Percentiles rank a stretch among this genome's conserved stretches.
phyloP scores from a whole-genome alignment of 106 monocot species.

The Alisma plantagoaquatica region DNA sequence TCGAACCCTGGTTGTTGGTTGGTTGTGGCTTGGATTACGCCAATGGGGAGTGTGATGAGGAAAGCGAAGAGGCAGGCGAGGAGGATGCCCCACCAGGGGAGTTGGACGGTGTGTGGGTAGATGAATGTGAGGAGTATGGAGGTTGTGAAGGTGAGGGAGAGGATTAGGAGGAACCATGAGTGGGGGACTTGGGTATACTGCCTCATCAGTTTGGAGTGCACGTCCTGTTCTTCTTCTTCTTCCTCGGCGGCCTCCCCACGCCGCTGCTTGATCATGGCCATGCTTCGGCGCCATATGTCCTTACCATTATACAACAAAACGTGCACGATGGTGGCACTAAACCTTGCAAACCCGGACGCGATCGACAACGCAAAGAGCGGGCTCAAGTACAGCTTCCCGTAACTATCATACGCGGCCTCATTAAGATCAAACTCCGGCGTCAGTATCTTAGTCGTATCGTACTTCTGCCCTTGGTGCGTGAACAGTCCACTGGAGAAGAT shows the following conservation, averaged over 20 bases:
- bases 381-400: conserved; percentile 74
- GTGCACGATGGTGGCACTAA: conserved; percentile 64
- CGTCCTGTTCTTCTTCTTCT: conserved; percentile 36
- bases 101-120: conserved; percentile 70
- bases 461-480: conserved; percentile 46
- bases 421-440: conserved; percentile 59
- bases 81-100: conserved; percentile 92
- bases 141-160: conserved; percentile 40
- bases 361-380: conserved; percentile 77
- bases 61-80: conserved; percentile 73
- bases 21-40: conserved; percentile 86
- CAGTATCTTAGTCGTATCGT: conserved; percentile 62
- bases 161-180: conserved; percentile 77
- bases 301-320: conserved; percentile 72
- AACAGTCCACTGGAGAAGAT: conserved; percentile 89
- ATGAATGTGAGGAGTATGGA: conserved; percentile 61
- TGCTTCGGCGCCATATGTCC: conserved; percentile 89
- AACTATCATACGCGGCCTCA: conserved; percentile 61
- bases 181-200: conserved; percentile 76
- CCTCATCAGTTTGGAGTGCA: conserved; percentile 76
- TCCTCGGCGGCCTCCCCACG: too few species aligned
- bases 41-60: conserved; percentile 77
- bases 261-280: conserved; percentile 52
- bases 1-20: conserved; percentile 97
- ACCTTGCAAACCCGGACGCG: conserved; percentile 71